Conservation (phyloP, 169 alveolate species). For the Perkinsus olseni region DNA sequence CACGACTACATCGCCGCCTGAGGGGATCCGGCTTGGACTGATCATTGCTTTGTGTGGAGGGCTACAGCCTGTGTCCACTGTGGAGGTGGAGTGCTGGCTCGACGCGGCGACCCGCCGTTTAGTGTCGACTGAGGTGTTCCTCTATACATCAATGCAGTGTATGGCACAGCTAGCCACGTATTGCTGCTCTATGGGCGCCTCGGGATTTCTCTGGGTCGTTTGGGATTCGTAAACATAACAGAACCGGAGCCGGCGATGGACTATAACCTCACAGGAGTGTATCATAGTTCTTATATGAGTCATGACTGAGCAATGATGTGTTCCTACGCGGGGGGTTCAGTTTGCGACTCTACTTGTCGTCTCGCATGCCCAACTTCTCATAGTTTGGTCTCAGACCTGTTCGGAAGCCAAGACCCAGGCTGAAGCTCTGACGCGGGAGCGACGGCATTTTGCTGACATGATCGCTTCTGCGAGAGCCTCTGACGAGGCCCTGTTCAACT, state of each 20-base stretch:
- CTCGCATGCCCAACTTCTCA: neutral
- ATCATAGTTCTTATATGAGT: too few species aligned
- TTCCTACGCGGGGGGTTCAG: too few species aligned
- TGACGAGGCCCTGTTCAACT: neutral
- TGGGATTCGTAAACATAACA: too few species aligned
- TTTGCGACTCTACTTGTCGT: neutral
- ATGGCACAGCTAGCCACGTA: too few species aligned
- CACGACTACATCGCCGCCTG: neutral
- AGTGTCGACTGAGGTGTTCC: too few species aligned
- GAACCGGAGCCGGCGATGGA: too few species aligned
- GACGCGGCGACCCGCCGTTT: too few species aligned
- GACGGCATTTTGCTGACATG: neutral
- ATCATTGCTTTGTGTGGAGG: neutral
- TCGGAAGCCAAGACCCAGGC: neutral
- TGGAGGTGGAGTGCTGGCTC: neutral
- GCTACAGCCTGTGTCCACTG: neutral
- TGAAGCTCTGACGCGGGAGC: neutral
- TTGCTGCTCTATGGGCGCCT: too few species aligned
- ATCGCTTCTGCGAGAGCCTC: neutral
- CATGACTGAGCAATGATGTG: too few species aligned
- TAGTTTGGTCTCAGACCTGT: neutral
- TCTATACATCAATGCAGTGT: too few species aligned
- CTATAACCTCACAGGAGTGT: too few species aligned
- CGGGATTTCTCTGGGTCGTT: too few species aligned
- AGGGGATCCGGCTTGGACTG: neutral